Conservation (phyloP, 495 filamentous ascomycete species). For the Hypoxylon crocopeplum region DNA sequence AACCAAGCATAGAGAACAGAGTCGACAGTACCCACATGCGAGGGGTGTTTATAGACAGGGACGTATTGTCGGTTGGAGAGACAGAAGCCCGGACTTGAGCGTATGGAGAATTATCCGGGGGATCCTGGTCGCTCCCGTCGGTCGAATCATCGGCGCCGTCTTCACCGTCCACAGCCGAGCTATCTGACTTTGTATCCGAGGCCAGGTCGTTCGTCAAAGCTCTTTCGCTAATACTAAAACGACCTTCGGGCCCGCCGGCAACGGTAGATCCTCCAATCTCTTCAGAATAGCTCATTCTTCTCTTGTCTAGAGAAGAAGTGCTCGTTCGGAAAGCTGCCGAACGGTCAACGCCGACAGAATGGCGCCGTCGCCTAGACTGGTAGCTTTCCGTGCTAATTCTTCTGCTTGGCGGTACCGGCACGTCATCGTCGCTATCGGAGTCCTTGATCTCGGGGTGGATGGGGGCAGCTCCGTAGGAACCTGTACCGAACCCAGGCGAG, state of each 20-base stretch:
- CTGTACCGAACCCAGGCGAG: conserved; percentile 58
- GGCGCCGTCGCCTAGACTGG: conserved; percentile 24
- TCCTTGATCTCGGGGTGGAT: conserved; percentile 25
- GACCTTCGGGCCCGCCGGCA: conserved; percentile 52
- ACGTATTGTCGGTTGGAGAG: conserved; percentile 71
- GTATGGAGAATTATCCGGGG: conserved; percentile 70
- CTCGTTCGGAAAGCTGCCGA: conserved; percentile 21
- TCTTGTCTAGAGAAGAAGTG: conserved; percentile 32
- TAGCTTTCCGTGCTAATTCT: conserved; percentile 20
- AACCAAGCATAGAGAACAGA: conserved; percentile 79
- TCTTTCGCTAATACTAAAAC: conserved; percentile 52
- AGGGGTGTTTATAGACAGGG: conserved; percentile 81
- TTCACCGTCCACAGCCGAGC: conserved; percentile 29
- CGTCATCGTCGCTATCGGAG: conserved; percentile 19
- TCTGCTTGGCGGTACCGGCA: neutral
- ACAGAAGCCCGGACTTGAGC: conserved; percentile 81
- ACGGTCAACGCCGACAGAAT: conserved; percentile 23
- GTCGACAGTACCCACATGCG: conserved; percentile 85
- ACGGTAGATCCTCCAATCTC: conserved; percentile 51
- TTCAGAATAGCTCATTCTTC: conserved; percentile 43
- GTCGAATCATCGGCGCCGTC: conserved; percentile 39
- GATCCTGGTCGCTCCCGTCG: conserved; percentile 54
- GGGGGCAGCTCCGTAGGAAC: conserved; percentile 33
- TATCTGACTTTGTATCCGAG: conserved; percentile 36
- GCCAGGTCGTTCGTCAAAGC: conserved; percentile 45